phyloP scores from a whole-genome alignment of 331 rosid species.

The Cydonia oblonga region DNA sequence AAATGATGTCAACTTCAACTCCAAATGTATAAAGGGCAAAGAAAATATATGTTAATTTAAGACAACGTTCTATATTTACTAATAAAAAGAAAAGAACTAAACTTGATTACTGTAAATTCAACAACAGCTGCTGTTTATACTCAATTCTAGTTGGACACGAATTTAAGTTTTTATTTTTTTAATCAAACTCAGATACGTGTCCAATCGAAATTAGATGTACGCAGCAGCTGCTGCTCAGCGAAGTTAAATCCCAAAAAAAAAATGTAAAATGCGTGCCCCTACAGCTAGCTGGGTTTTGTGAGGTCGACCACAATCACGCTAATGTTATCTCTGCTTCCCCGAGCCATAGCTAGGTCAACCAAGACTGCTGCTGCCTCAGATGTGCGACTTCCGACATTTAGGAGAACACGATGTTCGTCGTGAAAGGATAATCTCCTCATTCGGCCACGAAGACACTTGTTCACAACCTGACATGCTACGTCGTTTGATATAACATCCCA shows the following conservation, averaged over 20 bases:
- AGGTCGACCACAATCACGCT: constrained; percentile 78
- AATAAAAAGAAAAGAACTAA: too few species aligned
- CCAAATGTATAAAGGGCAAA: not conserved
- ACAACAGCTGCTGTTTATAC: too few species aligned
- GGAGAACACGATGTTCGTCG: not conserved
- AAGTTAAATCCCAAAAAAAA: too few species aligned
- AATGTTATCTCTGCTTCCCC: constrained; percentile 76
- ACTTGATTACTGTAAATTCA: too few species aligned
- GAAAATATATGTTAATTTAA: not conserved
- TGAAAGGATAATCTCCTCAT: constrained; percentile 12
- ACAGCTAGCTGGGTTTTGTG: constrained; percentile 1
- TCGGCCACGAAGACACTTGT: constrained; percentile 42
- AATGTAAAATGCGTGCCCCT: not conserved
- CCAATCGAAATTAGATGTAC: too few species aligned
- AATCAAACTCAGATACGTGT: too few species aligned
- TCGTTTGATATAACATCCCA: constrained; percentile 76
- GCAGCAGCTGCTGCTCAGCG: too few species aligned
- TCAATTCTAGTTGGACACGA: too few species aligned
- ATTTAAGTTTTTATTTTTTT: too few species aligned
- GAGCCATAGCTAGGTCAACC: constrained; percentile 59
- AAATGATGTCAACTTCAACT: too few species aligned
- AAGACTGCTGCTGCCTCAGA: constrained; percentile 57
- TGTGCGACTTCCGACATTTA: not conserved
- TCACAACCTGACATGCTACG: constrained; percentile 53
- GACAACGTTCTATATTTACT: not conserved